Evolutionary conservation across 805 yeast genomes (phyloP).

Genomic region (Candida chilensis): DNA sequence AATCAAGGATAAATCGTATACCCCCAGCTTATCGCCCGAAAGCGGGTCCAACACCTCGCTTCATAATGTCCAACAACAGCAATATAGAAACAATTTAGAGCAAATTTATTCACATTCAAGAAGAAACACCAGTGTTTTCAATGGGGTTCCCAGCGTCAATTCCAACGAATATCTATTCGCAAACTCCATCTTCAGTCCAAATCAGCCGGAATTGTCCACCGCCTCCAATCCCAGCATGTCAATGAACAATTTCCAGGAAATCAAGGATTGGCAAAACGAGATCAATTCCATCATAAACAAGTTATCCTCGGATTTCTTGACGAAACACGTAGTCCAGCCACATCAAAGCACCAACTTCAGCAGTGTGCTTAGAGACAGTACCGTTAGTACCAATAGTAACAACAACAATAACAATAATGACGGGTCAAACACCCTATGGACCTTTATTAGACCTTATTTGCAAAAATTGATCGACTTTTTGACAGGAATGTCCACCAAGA

Average conservation of each 20-base stretch:
- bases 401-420: neutral
- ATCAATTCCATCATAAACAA: conserved; percentile 26
- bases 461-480: too few species aligned
- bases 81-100: too few species aligned
- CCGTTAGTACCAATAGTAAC: conserved; percentile 1
- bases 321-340: neutral
- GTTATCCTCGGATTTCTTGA: conserved; percentile 19
- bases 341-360: too few species aligned
- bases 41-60: conserved; percentile 5
- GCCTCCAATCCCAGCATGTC: neutral
- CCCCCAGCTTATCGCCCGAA: conserved; percentile 19
- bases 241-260: conserved; percentile 12
- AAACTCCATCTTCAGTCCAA: neutral
- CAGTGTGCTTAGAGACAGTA: too few species aligned
- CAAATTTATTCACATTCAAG: conserved; percentile 34
- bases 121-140: conserved; percentile 22
- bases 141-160: too few species aligned
- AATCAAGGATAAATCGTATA: conserved; percentile 36
- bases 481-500: neutral
- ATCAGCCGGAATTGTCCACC: neutral
- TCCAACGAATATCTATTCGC: too few species aligned
- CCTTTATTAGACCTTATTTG: neutral
- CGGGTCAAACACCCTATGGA: neutral
- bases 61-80: conserved; percentile 17
- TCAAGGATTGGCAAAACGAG: conserved; percentile 32